These are phyloP conservation scores for Trichoderma sp. DNA, from an alignment of 2,329 filamentous ascomycete genomes.

Conservation along the genomic window DNA sequence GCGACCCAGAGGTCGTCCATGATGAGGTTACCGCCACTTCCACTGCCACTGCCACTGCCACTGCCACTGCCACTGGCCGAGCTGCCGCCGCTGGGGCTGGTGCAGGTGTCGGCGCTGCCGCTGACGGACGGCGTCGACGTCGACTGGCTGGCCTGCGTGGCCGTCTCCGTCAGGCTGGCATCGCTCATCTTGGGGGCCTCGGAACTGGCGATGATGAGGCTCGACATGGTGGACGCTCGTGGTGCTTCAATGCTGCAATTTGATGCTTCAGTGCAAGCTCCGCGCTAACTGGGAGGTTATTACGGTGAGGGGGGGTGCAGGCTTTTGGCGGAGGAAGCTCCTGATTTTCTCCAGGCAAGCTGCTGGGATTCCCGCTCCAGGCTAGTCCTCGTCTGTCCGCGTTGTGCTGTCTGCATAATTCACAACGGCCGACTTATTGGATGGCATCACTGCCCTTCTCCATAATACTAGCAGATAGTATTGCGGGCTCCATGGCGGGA, in stretches of 20 bases:
- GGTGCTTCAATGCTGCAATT: background rate
- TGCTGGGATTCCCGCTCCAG: background rate
- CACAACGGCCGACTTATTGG: background rate
- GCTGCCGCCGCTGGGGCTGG: constrained; percentile 11
- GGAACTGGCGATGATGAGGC: background rate
- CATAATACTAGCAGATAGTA: background rate
- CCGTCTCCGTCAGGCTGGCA: background rate
- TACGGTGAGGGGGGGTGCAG: constrained; percentile 9
- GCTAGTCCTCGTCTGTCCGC: background rate
- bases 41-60: no score
- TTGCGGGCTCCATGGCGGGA: background rate
- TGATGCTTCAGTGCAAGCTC: background rate
- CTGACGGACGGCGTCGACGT: constrained; percentile 9
- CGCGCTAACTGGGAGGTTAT: constrained; percentile 12
- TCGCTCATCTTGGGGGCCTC: background rate
- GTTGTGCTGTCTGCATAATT: constrained; percentile 16
- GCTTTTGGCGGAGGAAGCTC: constrained; percentile 10
- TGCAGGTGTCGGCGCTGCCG: background rate
- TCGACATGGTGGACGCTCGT: background rate
- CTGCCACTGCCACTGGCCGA: constrained; percentile 5
- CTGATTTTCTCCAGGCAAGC: constrained; percentile 1
- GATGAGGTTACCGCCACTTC: constrained; percentile 3
- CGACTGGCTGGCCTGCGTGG: background rate
- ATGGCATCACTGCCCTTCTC: background rate
- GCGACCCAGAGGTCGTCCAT: constrained; percentile 30